A percentile compares a stretch with the other conserved stretches of the same genome.
phyloP scores from a whole-genome alignment of 805 yeast species.

The Nakazawaea sp. region DNA sequence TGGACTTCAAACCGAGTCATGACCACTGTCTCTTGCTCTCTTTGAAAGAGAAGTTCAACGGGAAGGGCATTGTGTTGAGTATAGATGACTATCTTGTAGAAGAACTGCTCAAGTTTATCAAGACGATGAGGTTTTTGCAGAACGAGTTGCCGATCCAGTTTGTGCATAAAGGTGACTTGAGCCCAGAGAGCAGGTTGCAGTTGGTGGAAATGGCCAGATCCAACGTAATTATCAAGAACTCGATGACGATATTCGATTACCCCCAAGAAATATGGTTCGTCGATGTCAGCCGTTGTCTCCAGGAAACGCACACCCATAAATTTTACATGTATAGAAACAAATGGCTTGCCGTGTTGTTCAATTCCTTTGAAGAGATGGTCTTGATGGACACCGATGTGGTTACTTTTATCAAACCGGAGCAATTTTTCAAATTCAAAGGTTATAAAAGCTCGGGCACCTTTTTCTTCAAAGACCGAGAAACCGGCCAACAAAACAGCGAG shows the following conservation, averaged over 20 bases:
- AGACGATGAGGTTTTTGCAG: slow-evolving; percentile 41
- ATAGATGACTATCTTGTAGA: slow-evolving; percentile 38
- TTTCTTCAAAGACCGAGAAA: slow-evolving; percentile 46
- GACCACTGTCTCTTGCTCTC: slow-evolving; percentile 21
- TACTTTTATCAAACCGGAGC: slow-evolving; percentile 26
- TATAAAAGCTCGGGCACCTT: slow-evolving; percentile 30
- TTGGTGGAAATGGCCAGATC: slow-evolving; percentile 31
- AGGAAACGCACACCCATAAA: slow-evolving; percentile 2
- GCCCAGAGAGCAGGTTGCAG: slow-evolving; percentile 23
- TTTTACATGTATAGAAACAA: slow-evolving; percentile 25
- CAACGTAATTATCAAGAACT: slow-evolving; percentile 10
- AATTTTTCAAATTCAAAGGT: slow-evolving; percentile 29
- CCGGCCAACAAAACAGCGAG: slow-evolving; percentile 18
- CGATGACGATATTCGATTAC: slow-evolving; percentile 15
- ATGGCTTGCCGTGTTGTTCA: slow-evolving; percentile 51
- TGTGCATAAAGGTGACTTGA: slow-evolving; percentile 35
- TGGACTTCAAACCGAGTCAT: not conserved
- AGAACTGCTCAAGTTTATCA: slow-evolving; percentile 39
- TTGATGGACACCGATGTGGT: slow-evolving; percentile 49
- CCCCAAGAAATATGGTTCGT: slow-evolving; percentile 25
- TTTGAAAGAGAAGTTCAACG: slow-evolving; percentile 24
- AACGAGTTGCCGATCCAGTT: slow-evolving; percentile 45
- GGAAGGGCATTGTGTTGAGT: slow-evolving; percentile 51
- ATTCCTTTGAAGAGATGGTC: slow-evolving; percentile 49
- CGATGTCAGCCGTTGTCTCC: slow-evolving; percentile 23